Evolutionary conservation across 352 stramenopile genomes (phyloP).

Genomic region (Globisporangium apiculatum): DNA sequence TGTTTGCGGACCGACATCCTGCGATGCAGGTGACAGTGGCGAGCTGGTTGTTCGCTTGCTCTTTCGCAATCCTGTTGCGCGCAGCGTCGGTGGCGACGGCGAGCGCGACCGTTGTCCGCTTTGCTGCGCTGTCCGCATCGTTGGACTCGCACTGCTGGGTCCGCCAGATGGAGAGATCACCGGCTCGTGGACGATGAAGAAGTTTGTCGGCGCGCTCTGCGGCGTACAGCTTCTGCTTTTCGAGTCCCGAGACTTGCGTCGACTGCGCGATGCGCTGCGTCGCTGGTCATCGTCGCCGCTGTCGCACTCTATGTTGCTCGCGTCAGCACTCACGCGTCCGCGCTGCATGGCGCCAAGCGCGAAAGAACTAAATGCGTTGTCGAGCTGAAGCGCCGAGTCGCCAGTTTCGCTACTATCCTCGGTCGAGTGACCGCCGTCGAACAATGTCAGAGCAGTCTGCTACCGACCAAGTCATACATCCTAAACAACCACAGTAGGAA

Average conservation of each 20-base stretch:
- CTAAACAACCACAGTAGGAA: too few relatives aligned
- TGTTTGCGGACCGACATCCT: neutral
- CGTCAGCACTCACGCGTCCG: neutral
- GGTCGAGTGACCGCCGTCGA: too few relatives aligned
- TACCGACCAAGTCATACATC: neutral
- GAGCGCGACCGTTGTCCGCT: neutral
- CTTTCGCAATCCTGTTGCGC: constrained; percentile 1
- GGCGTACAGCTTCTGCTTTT: neutral
- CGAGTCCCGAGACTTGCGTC: neutral
- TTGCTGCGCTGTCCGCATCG: neutral
- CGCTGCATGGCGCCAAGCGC: neutral
- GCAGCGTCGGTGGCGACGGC: neutral
- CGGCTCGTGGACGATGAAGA: constrained; percentile 67
- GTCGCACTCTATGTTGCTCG: neutral
- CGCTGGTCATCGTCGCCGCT: neutral
- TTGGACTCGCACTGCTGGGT: neutral
- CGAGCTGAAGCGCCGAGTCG: neutral
- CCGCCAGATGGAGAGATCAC: constrained; percentile 25
- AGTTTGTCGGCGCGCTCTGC: constrained; percentile 22
- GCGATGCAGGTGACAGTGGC: neutral
- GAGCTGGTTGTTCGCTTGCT: constrained; percentile 7
- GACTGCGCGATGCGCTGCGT: neutral
- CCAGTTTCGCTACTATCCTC: too few relatives aligned
- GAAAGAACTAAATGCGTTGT: neutral
- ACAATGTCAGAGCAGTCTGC: neutral